A percentile compares a stretch with the other conserved stretches of the same genome.
Evolutionary conservation across 805 yeast genomes (phyloP).

Genomic region (Yarrowia porcina): DNA sequence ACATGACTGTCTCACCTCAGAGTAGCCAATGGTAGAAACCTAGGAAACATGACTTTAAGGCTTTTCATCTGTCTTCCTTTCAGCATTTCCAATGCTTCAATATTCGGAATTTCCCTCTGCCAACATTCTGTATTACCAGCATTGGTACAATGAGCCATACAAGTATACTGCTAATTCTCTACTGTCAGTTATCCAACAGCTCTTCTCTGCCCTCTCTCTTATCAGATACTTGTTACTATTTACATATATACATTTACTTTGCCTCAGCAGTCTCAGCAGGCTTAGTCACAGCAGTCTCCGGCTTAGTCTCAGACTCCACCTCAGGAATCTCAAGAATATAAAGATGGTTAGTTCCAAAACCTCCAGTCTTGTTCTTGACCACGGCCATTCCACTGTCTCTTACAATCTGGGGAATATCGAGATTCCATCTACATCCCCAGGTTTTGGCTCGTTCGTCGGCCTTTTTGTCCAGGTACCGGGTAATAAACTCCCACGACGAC

Average conservation of each 20-base stretch:
- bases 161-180: too few relatives aligned
- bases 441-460: slow-evolving; percentile 78
- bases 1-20: too few relatives aligned
- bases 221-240: neutral
- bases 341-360: slow-evolving; percentile 79
- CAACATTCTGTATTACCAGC: too few relatives aligned
- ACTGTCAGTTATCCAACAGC: too few relatives aligned
- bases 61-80: too few relatives aligned
- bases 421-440: slow-evolving; percentile 98
- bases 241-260: slow-evolving; percentile 19
- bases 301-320: neutral
- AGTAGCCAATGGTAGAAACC: too few relatives aligned
- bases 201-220: too few relatives aligned
- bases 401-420: slow-evolving; percentile 84
- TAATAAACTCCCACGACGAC: slow-evolving; percentile 73
- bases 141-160: too few relatives aligned
- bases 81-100: too few relatives aligned
- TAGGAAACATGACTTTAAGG: too few relatives aligned
- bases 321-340: slow-evolving; percentile 33
- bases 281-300: neutral
- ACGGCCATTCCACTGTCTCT: slow-evolving; percentile 81
- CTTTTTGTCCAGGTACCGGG: slow-evolving; percentile 73
- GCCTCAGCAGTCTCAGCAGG: neutral
- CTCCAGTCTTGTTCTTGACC: slow-evolving; percentile 73
- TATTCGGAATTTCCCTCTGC: too few relatives aligned